Evolutionary conservation across 179 eudicot genomes (phyloP).

Genomic region (Pouteria campechiana): DNA sequence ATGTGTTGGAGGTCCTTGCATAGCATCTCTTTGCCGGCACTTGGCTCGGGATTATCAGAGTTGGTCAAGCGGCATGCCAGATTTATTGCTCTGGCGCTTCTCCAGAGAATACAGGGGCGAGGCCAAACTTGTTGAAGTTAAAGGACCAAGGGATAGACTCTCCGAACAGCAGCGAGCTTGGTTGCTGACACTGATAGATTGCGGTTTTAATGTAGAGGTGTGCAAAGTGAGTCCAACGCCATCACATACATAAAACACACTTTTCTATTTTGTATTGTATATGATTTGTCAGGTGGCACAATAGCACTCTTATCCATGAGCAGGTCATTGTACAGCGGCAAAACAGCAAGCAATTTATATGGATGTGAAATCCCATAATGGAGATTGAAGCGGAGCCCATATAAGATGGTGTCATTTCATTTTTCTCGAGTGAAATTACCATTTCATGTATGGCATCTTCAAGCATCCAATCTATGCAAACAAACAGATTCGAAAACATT

Average conservation of each 20-base stretch:
- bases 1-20: conserved; percentile 72
- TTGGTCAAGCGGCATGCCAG: conserved; percentile 99
- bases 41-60: conserved; percentile 83
- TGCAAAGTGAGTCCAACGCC: conserved; percentile 60
- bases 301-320: too few species aligned
- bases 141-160: conserved; percentile 87
- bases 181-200: conserved; percentile 80
- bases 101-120: conserved; percentile 67
- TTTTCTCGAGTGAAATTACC: too few species aligned
- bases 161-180: conserved; percentile 97
- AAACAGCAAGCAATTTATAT: too few species aligned
- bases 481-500: too few species aligned
- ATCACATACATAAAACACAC: conserved; percentile 1
- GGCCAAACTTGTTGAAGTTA: conserved; percentile 97
- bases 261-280: too few species aligned
- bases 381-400: too few species aligned
- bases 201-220: conserved; percentile 66
- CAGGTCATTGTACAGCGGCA: too few species aligned
- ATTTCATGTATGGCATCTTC: too few species aligned
- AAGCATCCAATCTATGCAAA: too few species aligned
- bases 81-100: conserved; percentile 80
- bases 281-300: too few species aligned
- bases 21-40: conserved; percentile 66
- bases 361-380: too few species aligned
- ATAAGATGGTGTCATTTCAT: too few species aligned